These are phyloP conservation scores for Clitopilus passeckerianus DNA, from an alignment of 768 basidiomycete genomes.

Conservation along the genomic window DNA sequence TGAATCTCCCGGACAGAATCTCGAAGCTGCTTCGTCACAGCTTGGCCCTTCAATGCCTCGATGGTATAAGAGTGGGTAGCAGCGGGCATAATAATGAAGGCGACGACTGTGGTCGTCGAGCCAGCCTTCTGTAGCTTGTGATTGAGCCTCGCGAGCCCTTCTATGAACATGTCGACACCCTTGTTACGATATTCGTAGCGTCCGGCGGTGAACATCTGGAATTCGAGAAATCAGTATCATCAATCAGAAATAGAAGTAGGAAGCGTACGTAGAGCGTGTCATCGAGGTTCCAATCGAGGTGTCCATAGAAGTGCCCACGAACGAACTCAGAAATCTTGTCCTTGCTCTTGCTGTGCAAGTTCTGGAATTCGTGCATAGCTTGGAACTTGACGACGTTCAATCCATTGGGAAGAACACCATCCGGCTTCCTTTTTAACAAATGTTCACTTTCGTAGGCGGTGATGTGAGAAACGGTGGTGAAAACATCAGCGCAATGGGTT, in stretches of 20 bases:
- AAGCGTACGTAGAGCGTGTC: constrained; percentile 76
- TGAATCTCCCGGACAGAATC: constrained; percentile 97
- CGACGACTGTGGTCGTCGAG: constrained; percentile 83
- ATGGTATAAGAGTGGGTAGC: constrained; percentile 94
- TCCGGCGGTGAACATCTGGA: constrained; percentile 96
- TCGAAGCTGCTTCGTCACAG: constrained; percentile 92
- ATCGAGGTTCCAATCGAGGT: constrained; percentile 94
- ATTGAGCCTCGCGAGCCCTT: constrained; percentile 81
- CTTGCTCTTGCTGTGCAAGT: constrained; percentile 87
- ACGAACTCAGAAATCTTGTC: constrained; percentile 99
- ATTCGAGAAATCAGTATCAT: constrained; percentile 3
- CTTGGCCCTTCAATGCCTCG: constrained; percentile 93
- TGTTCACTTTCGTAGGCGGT: constrained; percentile 98
- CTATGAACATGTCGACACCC: constrained; percentile 99
- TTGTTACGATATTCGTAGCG: constrained; percentile 99
- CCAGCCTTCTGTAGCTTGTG: constrained; percentile 50
- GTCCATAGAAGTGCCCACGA: constrained; percentile 96
- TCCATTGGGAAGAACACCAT: constrained; percentile 96
- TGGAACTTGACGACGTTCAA: constrained; percentile 99
- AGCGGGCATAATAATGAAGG: constrained; percentile 99
- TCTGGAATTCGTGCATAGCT: constrained; percentile 99
- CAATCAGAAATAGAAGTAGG: neutral
- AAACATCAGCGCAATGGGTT: constrained; percentile 95
- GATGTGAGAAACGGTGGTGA: constrained; percentile 97
- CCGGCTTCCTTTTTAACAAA: constrained; percentile 93